Evolutionary conservation across 169 alveolate species (phyloP).

Genomic region (Plasmodium vivax): DNA sequence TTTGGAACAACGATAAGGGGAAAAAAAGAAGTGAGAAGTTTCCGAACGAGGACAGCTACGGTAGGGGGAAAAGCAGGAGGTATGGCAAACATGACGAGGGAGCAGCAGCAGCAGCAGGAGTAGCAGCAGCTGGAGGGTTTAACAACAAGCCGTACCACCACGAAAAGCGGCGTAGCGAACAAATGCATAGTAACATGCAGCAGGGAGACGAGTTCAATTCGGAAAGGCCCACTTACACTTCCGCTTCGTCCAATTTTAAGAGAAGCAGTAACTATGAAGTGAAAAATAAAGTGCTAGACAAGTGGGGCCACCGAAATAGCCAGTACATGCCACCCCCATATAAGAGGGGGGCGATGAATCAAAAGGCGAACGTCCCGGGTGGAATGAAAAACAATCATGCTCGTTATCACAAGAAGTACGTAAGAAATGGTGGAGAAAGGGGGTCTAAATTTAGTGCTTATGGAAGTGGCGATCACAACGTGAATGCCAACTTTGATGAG

Average conservation of each 20-base stretch:
- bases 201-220: conserved; percentile 5
- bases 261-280: conserved; percentile 9
- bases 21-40: not conserved
- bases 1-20: conserved; percentile 46
- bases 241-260: conserved; percentile 10
- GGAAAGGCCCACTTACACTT: not conserved
- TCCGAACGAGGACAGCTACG: not conserved
- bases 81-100: conserved; percentile 9
- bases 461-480: conserved; percentile 7
- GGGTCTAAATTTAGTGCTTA: not conserved
- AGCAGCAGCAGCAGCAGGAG: not conserved
- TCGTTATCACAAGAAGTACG: not conserved
- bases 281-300: conserved; percentile 3
- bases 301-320: conserved; percentile 13
- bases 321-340: not conserved
- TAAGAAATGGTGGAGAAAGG: not conserved
- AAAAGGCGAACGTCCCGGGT: not conserved
- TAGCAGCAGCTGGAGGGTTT: not conserved
- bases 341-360: conserved; percentile 16
- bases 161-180: not conserved
- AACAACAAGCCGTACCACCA: not conserved
- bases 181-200: not conserved
- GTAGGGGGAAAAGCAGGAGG: not conserved
- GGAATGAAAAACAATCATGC: conserved; percentile 6
- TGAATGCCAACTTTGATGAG: not conserved